Evolutionary conservation across 257 asterid genomes (phyloP), one percentile per base, ranked within the genome.

Genomic region (Fraxinus excelsior): DNA sequence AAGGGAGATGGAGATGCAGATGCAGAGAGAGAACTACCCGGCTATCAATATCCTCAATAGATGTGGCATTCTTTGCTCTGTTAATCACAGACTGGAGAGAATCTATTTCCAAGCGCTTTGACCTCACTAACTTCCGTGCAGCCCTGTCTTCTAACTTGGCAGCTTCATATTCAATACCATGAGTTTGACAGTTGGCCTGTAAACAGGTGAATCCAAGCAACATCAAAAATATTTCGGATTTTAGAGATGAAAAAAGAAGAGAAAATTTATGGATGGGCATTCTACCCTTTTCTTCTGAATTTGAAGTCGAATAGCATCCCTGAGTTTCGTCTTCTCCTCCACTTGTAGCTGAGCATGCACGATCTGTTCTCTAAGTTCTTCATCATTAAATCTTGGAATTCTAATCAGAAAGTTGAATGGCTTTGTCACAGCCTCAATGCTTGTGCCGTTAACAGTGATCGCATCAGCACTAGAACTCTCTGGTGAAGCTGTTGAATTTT

Each of bases 51-150:
- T 93, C 98, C 72, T 85, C 90, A 46, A 95, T 80, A 58, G 98
- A 88, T 77, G 87, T 76, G 79, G 98, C 99, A 89, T 95, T 95
- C 90, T 91, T 95, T 73, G 93, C 98, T 84, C 88, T 91, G 85
- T 88, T 91, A 75, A 95, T 82, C 83, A 89, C 81, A 71, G 84
- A 74, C 77, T 89, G 97, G 14, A 95, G 93, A 70, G 96, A 81
- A 67, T 91, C 95, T 73, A 91, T 95, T 82, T 95, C 97, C 37
- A 82, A 80, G 74, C 97, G 98, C 81, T 91, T 93, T 79, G 85
- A 77, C 84, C 87, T 90, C 67, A 95, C 88, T 82, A 86, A 81
- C 86, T 82, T 88, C 49, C 91, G 82, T 51, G 88, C 88, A 80
- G 80, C 88, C 86, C 96, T 86, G 53, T 83, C 89, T 82, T 89